Evolutionary conservation across 495 filamentous ascomycete genomes (phyloP).

Genomic region (Tuber borchii): DNA sequence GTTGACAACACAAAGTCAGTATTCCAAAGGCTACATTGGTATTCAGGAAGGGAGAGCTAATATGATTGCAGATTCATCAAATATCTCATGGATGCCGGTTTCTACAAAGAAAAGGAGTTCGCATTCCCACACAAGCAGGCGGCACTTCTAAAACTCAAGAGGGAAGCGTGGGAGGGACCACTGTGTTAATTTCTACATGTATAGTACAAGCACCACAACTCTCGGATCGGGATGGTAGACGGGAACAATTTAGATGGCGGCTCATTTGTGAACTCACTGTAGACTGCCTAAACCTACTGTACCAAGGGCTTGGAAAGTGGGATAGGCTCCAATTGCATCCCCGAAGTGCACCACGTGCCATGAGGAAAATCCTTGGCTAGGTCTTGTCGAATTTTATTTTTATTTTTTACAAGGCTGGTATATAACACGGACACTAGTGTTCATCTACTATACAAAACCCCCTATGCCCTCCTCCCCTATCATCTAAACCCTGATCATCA

Average conservation of each 20-base stretch:
- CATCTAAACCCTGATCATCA: not conserved
- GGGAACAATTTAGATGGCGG: not conserved
- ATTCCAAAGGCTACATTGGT: not conserved
- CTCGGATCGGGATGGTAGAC: slow-evolving; percentile 3
- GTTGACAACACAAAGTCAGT: slow-evolving; percentile 84
- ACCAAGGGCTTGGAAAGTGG: not conserved
- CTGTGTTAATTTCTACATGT: slow-evolving; percentile 14
- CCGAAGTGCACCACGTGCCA: not conserved
- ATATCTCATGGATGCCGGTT: slow-evolving; percentile 68
- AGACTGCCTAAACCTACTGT: not conserved
- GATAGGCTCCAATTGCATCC: not conserved
- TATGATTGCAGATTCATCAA: slow-evolving; percentile 59
- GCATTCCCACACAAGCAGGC: slow-evolving; percentile 89
- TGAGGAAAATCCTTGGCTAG: not conserved
- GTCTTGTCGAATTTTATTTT: slow-evolving; percentile 14
- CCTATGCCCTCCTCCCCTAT: not conserved
- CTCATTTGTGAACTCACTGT: not conserved
- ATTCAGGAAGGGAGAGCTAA: slow-evolving; percentile 21
- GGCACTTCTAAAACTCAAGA: slow-evolving; percentile 71
- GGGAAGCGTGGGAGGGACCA: slow-evolving; percentile 79
- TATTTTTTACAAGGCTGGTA: not conserved
- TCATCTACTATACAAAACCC: not conserved
- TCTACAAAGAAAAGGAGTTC: slow-evolving; percentile 81
- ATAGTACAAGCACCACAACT: not conserved
- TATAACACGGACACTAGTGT: not conserved